phyloP scores from a whole-genome alignment of 2,329 filamentous ascomycete species.

The Colletotrichum orchidophilum region DNA sequence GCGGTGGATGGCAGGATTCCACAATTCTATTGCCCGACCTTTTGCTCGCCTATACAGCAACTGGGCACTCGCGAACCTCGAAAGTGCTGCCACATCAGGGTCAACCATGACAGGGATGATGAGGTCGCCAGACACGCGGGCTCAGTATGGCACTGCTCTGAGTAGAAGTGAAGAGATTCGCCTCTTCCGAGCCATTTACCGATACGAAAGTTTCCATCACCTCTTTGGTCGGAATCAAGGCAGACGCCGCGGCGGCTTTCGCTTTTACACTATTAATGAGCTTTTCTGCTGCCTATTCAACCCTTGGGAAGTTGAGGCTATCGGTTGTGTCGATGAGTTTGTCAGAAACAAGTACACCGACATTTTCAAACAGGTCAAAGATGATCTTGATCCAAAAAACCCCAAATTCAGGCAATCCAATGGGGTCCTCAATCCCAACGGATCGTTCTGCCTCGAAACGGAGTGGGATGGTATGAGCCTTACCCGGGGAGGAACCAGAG shows the following conservation, averaged over 20 bases:
- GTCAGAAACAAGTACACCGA: conserved; percentile 24
- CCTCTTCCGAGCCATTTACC: conserved; percentile 36
- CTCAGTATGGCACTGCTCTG: not conserved
- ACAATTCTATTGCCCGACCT: not conserved
- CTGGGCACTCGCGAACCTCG: not conserved
- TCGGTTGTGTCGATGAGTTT: conserved; percentile 35
- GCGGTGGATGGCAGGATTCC: conserved; percentile 2
- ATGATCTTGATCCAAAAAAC: conserved; percentile 4
- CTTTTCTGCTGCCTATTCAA: conserved; percentile 30
- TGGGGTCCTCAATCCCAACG: not conserved
- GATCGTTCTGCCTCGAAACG: not conserved
- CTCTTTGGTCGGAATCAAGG: conserved; percentile 20
- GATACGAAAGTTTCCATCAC: conserved; percentile 34
- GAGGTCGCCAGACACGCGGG: no score
- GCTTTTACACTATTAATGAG: conserved; percentile 15
- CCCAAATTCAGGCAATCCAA: not conserved
- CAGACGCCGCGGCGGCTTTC: not conserved
- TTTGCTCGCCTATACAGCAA: not conserved
- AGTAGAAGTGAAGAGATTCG: conserved; percentile 34
- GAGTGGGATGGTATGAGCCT: not conserved
- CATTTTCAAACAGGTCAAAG: conserved; percentile 19
- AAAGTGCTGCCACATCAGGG: not conserved
- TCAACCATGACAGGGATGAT: not conserved
- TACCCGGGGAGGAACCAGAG: no score
- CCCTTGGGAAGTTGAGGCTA: conserved; percentile 34